Base-by-base conservation (phyloP, 805 yeast species). In the Lachancea lanzarotensis region DNA sequence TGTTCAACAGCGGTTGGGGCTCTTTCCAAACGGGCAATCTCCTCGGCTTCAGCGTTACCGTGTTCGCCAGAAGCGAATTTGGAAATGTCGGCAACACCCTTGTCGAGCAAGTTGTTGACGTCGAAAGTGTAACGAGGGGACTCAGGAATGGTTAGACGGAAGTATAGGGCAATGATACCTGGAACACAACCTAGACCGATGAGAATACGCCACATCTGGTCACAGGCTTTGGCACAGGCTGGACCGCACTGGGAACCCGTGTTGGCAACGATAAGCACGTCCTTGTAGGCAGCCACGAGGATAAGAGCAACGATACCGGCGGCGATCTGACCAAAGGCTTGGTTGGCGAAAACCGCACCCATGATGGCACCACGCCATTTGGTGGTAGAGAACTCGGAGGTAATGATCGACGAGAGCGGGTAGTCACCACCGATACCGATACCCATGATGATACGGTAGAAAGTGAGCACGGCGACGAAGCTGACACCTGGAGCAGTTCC, bases 381-480 rank as follows among this genome's bases (percentile, higher is more conserved):
- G 54, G 96, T 88, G 48, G 96, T 86, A 22, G 96, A 77, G 60
- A 88, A 88, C 73, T 88, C 96, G 47, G 96, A 82, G 9, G 95
- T 83, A 53, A 88, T 88, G 65, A 88, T 83, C n/a, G 95, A 86
- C 15, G 95, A 86, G 59, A 89, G 75, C 55, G 96, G 96, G 67
- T 88, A 88, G 72, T 88, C 96, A 76, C 96, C 96, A 73, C 96
- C 96, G 57, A 88, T 89, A 79, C 96, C 96, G 57, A 89, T 82
- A 75, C 96, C 96, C 87, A 82, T 83, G 51, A 88, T 61, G 53
- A 88, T 81, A 79, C 96, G 84, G 71, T 80, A 82, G 60, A 83
- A 81, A 10, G 82, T 69, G 51, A 89, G 73, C 42, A 86, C 73
- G 36, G 93, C 95, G 45, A 79, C 77, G 59, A 87, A 83, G 60